These are phyloP conservation scores for Myxozyma neotropica DNA, from an alignment of 805 yeast species.

Conservation along the genomic window DNA sequence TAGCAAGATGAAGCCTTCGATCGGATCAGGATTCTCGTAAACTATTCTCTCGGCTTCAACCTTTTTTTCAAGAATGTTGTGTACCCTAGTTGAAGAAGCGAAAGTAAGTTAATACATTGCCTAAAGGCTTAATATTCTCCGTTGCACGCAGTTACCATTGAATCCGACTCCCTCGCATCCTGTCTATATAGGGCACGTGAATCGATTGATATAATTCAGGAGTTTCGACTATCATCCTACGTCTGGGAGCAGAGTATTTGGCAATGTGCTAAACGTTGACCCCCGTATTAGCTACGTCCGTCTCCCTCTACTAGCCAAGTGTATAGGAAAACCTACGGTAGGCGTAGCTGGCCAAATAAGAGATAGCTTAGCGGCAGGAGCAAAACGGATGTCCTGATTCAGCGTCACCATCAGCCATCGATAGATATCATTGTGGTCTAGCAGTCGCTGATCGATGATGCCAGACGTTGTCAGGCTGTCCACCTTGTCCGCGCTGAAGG, in stretches of 20 bases:
- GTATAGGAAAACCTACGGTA: slow-evolving; percentile 33
- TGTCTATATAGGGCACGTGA: slow-evolving; percentile 74
- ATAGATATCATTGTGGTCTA: slow-evolving; percentile 80
- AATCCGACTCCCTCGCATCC: slow-evolving; percentile 74
- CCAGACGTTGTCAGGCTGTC: slow-evolving; percentile 1
- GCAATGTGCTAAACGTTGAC: slow-evolving; percentile 67
- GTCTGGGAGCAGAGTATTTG: slow-evolving; percentile 66
- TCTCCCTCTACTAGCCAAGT: no score
- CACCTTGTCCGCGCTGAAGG: slow-evolving; percentile 47
- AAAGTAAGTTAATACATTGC: not conserved
- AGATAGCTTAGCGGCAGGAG: slow-evolving; percentile 70
- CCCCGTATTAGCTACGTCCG: no score
- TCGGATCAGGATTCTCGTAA: slow-evolving; percentile 58
- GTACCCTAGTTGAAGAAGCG: slow-evolving; percentile 47
- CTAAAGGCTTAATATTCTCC: no score
- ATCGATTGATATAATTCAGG: slow-evolving; percentile 66
- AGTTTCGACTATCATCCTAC: slow-evolving; percentile 72
- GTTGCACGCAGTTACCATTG: slow-evolving; percentile 66
- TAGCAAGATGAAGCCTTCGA: slow-evolving; percentile 67
- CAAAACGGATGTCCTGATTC: slow-evolving; percentile 46
- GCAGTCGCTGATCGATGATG: slow-evolving; percentile 39
- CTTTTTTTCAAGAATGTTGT: slow-evolving; percentile 76
- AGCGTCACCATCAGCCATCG: slow-evolving; percentile 71
- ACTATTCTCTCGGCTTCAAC: slow-evolving; percentile 84
- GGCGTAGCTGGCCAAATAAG: slow-evolving; percentile 88